These are phyloP conservation scores for Solanum hybrid DNA, from an alignment of 305 asterid genomes.

Conservation along the genomic window DNA sequence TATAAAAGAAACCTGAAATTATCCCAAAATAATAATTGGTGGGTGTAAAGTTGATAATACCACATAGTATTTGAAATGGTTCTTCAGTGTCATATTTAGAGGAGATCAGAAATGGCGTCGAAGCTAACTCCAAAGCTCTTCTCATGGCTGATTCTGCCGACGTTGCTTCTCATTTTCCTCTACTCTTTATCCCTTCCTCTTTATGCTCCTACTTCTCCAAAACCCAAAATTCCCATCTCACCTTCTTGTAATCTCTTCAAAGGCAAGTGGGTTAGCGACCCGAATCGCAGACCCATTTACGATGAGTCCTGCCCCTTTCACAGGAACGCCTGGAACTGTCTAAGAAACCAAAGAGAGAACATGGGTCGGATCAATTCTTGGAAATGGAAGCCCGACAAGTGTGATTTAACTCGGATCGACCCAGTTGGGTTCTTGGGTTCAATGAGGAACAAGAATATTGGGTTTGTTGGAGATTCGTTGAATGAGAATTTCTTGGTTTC, in stretches of 20 bases:
- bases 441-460: conserved; percentile 73
- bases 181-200: conserved; percentile 17
- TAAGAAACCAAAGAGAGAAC: conserved; percentile 53
- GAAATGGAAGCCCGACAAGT: conserved; percentile 76
- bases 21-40: background rate
- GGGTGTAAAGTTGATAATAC: background rate
- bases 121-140: conserved; percentile 38
- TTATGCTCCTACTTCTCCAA: conserved; percentile 35
- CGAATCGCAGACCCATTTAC: conserved; percentile 57
- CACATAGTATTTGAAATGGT: background rate
- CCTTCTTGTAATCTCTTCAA: conserved; percentile 56
- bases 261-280: conserved; percentile 69
- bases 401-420: conserved; percentile 62
- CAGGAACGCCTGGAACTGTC: conserved; percentile 86
- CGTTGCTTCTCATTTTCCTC: conserved; percentile 36
- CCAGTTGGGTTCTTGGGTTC: conserved; percentile 51
- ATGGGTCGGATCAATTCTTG: conserved; percentile 89
- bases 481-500: conserved; percentile 80
- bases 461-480: conserved; percentile 91
- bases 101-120: conserved; percentile 11
- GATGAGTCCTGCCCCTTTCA: conserved; percentile 86
- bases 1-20: background rate
- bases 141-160: conserved; percentile 41
- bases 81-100: background rate
- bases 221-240: conserved; percentile 18